phyloP scores from a whole-genome alignment of 371 early-diverging fungal genomes.

The Chytridiales sp. region DNA sequence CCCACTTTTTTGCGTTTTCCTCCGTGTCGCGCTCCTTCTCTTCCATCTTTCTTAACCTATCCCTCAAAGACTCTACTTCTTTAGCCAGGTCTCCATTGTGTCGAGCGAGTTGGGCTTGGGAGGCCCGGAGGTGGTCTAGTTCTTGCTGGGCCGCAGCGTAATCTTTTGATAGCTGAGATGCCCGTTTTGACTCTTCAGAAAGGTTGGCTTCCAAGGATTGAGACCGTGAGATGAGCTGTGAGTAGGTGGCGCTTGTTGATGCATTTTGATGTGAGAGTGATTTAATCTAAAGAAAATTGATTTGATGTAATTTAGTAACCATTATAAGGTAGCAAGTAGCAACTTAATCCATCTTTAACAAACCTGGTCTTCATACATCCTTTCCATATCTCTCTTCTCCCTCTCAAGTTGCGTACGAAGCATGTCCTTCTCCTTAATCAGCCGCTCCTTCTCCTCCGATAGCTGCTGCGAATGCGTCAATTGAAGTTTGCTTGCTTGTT shows the following conservation, averaged over 20 bases:
- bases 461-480: constrained; percentile 35
- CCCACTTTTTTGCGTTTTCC: constrained; percentile 10
- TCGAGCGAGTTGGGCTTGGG: neutral
- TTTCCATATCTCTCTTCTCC: constrained; percentile 23
- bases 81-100: neutral
- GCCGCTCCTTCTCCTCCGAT: constrained; percentile 33
- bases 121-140: neutral
- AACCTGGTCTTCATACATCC: constrained; percentile 39
- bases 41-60: constrained; percentile 18
- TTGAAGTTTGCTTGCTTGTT: constrained; percentile 27
- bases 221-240: neutral
- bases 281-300: too few relatives aligned
- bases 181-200: neutral
- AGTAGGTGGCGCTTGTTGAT: too few relatives aligned
- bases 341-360: too few relatives aligned
- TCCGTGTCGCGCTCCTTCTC: constrained; percentile 13
- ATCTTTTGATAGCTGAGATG: neutral
- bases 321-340: too few relatives aligned
- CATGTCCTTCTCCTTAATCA: constrained; percentile 25
- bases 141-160: constrained; percentile 1
- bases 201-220: neutral
- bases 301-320: too few relatives aligned
- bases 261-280: too few relatives aligned
- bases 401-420: constrained; percentile 27
- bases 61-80: constrained; percentile 4